These are phyloP conservation scores for Schwanniomyces vanrijiae DNA, from an alignment of 805 yeast genomes.

Conservation along the genomic window DNA sequence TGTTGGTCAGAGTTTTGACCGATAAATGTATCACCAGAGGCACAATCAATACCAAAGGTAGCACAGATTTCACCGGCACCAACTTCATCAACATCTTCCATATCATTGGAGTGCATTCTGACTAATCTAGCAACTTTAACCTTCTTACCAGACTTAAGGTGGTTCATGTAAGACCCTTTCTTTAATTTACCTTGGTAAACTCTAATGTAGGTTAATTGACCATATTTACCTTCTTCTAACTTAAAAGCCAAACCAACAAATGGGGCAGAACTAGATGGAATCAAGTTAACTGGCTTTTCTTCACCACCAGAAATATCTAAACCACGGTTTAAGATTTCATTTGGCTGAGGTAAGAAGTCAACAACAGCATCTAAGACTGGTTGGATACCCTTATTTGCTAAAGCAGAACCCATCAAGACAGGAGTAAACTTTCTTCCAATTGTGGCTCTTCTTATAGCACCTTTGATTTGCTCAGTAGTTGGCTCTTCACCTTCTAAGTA, in stretches of 20 bases:
- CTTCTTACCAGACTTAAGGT: conserved; percentile 89
- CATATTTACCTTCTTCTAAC: conserved; percentile 96
- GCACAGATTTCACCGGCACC: conserved; percentile 99
- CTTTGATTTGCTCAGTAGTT: conserved; percentile 75
- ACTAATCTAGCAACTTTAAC: conserved; percentile 91
- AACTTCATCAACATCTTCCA: conserved; percentile 96
- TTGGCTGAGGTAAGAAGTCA: conserved; percentile 93
- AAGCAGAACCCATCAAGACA: conserved; percentile 99
- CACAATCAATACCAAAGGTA: conserved; percentile 97
- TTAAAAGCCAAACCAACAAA: conserved; percentile 98
- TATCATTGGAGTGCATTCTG: conserved; percentile 97
- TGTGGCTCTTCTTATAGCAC: conserved; percentile 91
- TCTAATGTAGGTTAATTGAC: conserved; percentile 95
- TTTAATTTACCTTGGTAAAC: conserved; percentile 94
- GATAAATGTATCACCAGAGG: conserved; percentile 97
- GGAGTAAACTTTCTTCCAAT: conserved; percentile 96
- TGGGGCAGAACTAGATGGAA: conserved; percentile 73
- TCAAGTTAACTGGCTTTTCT: conserved; percentile 61
- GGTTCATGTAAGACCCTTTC: conserved; percentile 86
- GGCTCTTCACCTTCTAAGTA: conserved; percentile 91
- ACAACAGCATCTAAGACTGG: conserved; percentile 94
- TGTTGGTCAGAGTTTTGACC: conserved; percentile 64
- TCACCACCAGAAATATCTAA: conserved; percentile 70
- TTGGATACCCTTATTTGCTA: conserved; percentile 95
- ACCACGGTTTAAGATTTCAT: conserved; percentile 88